Base-by-base conservation (phyloP, 371 early-diverging fungal genomes). In the Rhizomucor pusillus region DNA sequence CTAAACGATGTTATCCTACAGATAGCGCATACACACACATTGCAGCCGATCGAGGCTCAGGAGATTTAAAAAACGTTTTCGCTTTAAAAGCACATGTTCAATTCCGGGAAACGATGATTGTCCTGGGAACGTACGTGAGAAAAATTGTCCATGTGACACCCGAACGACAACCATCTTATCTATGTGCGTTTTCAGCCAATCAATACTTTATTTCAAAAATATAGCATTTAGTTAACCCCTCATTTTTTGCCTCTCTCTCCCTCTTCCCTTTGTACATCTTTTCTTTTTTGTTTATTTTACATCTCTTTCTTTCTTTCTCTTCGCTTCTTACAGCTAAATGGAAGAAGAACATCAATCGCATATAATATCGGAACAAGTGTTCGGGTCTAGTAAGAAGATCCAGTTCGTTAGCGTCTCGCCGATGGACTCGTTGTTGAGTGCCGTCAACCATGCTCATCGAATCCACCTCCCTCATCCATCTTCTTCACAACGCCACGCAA, bases 361-460 rank as follows among this genome's bases (percentile, higher is more conserved):
- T 52, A 59, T 64, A 18, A 59, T 64, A 56, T 62, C 63, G 36
- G 58, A 61, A 47, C 56, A 67, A 52, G 59, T 61, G 29, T 63
- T 59, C 56, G 62, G 64, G 40, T 59, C 62, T 34, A 60, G 63
- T 46, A 61, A 61, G 57, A 52, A 57, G 48, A 59, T 64, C 25
- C 64, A 64, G 41, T 54, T 61, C 24, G 52, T 68, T 18, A 50
- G 51, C 36, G 44, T 57, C 65, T 69, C 75, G 25, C 68, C 76
- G 22, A 73, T 79, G 79, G 73, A 75, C 48, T 69, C 71, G 0
- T 56, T 79, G 16, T 56, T 77, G 36, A 63, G 55, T 36, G 77
- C 70, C 13, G 69, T 77, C 52, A 69, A 77, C 39, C 52, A 54
- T 47, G 77, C 67, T 24, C 63, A 63, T 40, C 68, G 68, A 16